Base-by-base conservation (phyloP, 2,329 filamentous ascomycete species). In the Aureobasidium sp. region DNA sequence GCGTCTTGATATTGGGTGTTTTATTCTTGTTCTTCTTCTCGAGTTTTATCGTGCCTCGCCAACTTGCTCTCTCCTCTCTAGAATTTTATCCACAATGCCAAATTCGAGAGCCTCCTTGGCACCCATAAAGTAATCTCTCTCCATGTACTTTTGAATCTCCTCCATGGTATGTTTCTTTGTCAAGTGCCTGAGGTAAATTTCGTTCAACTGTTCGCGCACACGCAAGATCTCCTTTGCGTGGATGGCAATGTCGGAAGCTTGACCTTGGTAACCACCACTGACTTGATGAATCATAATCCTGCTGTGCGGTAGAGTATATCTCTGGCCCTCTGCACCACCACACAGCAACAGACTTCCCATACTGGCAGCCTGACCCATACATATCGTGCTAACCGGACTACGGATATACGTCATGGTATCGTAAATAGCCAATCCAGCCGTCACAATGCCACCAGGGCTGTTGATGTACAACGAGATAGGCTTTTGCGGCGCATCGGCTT, bases 321-420 rank as follows among this genome's bases (percentile, higher is more conserved):
- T 82, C 74, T 94, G 91, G 17, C 91, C 91, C 0, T 88, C 81
- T 63, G 90, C 85, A 22, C 95, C 94, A 50, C 93, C 94, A 52
- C 89, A 88, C 0, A 99, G 84, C 1, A 99, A 80, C 27, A 99
- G 81, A 1, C 88, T 91, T 6, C 92, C 94, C 94, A 99, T 99
- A 3, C 89, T 94, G 1, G 94, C 93, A 0, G 95, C 94, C 70
- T 95, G 90, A 8, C 94, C 94, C 47, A 99, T 84, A 71, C 94
- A 97, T 33, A 99, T 94, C 0, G 94, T 99, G 47, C 89, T 93
- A 0, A 99, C 91, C 1, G 93, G 91, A 2, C 90, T 90, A 64
- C 88, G 86, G 72, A 99, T 97, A 75, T 99, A 99, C 68, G 88
- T 86, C 93, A 99, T 97, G 14, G 94, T 99, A 74, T 99, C 94